phyloP scores from a whole-genome alignment of 108 stramenopile species.

The Pseudonitzschia multiseries region DNA sequence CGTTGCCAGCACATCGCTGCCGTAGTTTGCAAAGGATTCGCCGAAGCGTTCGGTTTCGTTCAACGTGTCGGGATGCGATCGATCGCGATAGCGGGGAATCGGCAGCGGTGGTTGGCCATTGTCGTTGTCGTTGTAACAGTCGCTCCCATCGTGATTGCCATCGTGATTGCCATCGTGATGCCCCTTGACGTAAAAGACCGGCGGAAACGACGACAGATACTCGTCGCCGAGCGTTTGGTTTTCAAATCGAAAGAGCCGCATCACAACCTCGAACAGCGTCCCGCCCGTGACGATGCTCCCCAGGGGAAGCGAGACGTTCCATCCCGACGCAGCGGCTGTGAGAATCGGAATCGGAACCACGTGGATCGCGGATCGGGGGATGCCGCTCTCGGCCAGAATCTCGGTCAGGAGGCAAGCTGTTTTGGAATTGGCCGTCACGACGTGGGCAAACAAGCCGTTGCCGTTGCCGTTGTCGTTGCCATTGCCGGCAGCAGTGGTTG shows the following conservation, averaged over 20 bases:
- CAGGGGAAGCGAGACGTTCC: no score
- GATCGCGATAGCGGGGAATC: neutral
- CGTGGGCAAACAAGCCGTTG: neutral
- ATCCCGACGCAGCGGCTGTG: no score
- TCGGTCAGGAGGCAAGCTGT: neutral
- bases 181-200: neutral
- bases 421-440: neutral
- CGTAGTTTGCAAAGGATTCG: neutral
- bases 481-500: no score
- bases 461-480: neutral
- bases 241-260: constrained; percentile 9
- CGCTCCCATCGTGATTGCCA: neutral
- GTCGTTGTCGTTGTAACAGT: no score
- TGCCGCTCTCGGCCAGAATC: neutral
- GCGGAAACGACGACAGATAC: neutral
- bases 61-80: neutral
- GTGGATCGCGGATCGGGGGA: neutral
- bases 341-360: neutral
- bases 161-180: neutral
- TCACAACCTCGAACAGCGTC: neutral
- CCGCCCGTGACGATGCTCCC: no score
- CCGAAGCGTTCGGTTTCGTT: neutral
- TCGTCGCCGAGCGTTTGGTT: neutral
- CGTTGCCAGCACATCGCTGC: neutral
- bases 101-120: neutral